These are phyloP conservation scores for Citeromyces matritensis DNA, from an alignment of 805 yeast species.

Conservation along the genomic window DNA sequence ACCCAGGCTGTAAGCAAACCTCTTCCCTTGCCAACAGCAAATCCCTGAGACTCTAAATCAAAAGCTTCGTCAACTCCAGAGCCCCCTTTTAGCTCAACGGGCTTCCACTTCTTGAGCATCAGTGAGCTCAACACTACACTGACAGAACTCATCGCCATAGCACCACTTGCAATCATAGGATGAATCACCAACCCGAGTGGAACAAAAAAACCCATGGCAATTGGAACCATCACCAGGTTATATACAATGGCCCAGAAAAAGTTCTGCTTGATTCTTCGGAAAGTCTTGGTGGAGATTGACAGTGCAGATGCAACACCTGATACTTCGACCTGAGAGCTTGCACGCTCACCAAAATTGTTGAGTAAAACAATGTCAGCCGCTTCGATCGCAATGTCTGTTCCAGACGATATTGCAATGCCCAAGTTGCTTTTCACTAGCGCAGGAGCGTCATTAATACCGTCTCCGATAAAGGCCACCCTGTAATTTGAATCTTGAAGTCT, in stretches of 20 bases:
- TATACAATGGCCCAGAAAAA: slow-evolving; percentile 81
- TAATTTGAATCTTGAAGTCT: slow-evolving; percentile 21
- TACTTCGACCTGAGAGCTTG: slow-evolving; percentile 11
- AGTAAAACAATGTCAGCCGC: slow-evolving; percentile 87
- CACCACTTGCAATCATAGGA: slow-evolving; percentile 80
- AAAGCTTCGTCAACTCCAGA: slow-evolving; percentile 49
- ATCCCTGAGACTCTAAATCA: slow-evolving; percentile 18
- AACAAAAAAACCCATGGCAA: slow-evolving; percentile 78
- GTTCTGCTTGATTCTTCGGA: slow-evolving; percentile 62
- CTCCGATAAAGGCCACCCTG: slow-evolving; percentile 82
- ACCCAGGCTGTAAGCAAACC: slow-evolving; percentile 33
- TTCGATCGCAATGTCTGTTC: slow-evolving; percentile 92
- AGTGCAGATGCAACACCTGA: slow-evolving; percentile 43
- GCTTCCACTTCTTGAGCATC: slow-evolving; percentile 50
- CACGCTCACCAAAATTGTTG: slow-evolving; percentile 15
- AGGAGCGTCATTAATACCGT: slow-evolving; percentile 96
- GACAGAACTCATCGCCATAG: slow-evolving; percentile 89
- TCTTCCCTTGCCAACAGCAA: slow-evolving; percentile 18
- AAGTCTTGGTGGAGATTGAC: slow-evolving; percentile 57
- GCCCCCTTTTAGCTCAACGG: slow-evolving; percentile 28
- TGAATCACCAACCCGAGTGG: slow-evolving; percentile 68
- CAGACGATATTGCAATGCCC: slow-evolving; percentile 85
- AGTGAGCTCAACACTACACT: slow-evolving; percentile 79
- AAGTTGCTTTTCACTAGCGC: slow-evolving; percentile 80
- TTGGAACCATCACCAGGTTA: slow-evolving; percentile 74